Percentiles rank a stretch among this genome's conserved stretches.
Conservation (phyloP, 2,329 filamentous ascomycete genomes). For the Fusarium sp. region DNA sequence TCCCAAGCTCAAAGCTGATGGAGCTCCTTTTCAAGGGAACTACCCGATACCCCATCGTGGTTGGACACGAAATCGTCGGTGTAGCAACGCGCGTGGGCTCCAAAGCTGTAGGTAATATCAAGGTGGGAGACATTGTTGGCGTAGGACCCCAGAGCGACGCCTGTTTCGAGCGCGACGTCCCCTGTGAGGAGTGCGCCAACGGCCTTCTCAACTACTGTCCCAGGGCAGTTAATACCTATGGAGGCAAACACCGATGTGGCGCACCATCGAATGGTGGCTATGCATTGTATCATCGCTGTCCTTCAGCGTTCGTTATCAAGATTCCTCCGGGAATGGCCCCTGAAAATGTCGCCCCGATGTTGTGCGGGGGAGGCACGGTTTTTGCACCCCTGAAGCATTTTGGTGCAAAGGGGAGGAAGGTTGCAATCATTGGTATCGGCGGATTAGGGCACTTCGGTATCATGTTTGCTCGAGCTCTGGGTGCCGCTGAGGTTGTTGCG, state of each 20-base stretch:
- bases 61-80: slow-evolving; percentile 78
- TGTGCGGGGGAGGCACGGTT: slow-evolving; percentile 85
- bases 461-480: slow-evolving; percentile 76
- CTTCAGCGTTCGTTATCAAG: slow-evolving; percentile 65
- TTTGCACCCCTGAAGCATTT: slow-evolving; percentile 78
- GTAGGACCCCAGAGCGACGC: slow-evolving; percentile 78
- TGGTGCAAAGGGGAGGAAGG: slow-evolving; percentile 65
- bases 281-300: slow-evolving; percentile 54
- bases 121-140: slow-evolving; percentile 75
- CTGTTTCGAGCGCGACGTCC: slow-evolving; percentile 65
- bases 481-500: slow-evolving; percentile 69
- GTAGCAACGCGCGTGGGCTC: slow-evolving; percentile 68
- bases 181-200: slow-evolving; percentile 65
- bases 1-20: background rate
- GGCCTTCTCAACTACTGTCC: slow-evolving; percentile 79
- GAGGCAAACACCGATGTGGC: slow-evolving; percentile 70
- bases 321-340: slow-evolving; percentile 79
- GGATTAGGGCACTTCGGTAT: slow-evolving; percentile 78
- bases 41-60: slow-evolving; percentile 60
- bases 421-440: slow-evolving; percentile 77
- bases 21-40: slow-evolving; percentile 20
- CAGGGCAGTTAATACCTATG: slow-evolving; percentile 73
- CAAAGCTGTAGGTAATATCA: slow-evolving; percentile 62
- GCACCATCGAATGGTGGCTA: slow-evolving; percentile 76
- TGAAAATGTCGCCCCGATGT: slow-evolving; percentile 79